Percentiles rank a stretch among this genome's conserved stretches.
These are phyloP conservation scores for Sutorius australiensis DNA, from an alignment of 768 basidiomycete species.

Conservation along the genomic window DNA sequence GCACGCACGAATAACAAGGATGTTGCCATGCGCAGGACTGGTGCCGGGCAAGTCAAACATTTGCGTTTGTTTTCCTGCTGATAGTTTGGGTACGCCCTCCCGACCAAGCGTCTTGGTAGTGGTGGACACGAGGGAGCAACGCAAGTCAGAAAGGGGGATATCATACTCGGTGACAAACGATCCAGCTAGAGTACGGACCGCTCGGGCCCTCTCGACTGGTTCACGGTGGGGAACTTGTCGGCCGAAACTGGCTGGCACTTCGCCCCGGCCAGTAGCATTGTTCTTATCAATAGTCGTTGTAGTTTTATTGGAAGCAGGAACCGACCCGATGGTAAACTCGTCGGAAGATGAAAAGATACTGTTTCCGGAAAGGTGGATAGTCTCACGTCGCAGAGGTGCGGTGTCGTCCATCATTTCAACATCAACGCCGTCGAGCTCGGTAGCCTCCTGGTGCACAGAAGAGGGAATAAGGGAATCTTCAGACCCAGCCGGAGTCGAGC, in stretches of 20 bases:
- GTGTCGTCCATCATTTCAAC: slow-evolving; percentile 21
- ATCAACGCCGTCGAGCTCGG: not conserved
- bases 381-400: slow-evolving; percentile 1
- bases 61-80: not conserved
- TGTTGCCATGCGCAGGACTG: slow-evolving; percentile 7
- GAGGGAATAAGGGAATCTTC: not conserved
- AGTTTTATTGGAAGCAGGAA: not conserved
- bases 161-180: slow-evolving; percentile 19
- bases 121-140: slow-evolving; percentile 2
- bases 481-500: slow-evolving; percentile 23
- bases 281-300: not conserved
- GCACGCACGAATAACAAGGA: not conserved
- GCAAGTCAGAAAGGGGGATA: slow-evolving; percentile 6
- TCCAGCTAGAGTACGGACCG: not conserved
- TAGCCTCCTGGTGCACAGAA: not conserved
- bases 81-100: slow-evolving; percentile 1
- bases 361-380: slow-evolving; percentile 22
- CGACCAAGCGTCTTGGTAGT: not conserved
- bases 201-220: not conserved
- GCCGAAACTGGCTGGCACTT: not conserved
- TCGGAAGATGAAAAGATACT: slow-evolving; percentile 31
- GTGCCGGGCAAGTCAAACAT: slow-evolving; percentile 11
- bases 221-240: not conserved
- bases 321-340: slow-evolving; percentile 22
- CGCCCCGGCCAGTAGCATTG: not conserved